phyloP scores from a whole-genome alignment of 176 grass and related monocot genomes.

The Tuctoria greenei region DNA sequence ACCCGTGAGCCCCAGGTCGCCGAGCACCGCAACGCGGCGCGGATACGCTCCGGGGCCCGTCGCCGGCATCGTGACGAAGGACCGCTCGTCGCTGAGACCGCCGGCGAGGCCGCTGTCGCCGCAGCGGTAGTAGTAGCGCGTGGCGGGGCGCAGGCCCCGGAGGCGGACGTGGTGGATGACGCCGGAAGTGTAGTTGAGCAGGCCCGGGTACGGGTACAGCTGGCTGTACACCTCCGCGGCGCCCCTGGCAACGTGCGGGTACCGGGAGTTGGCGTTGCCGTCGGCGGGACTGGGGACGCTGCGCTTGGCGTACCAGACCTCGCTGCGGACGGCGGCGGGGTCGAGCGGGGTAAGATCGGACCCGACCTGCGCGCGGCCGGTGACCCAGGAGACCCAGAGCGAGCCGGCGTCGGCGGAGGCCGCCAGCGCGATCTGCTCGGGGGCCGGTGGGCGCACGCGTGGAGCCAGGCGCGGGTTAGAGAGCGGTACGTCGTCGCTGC shows the following conservation, averaged over 20 bases:
- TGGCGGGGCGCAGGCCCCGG: conserved; percentile 44
- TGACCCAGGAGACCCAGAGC: conserved; percentile 88
- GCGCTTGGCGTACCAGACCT: conserved; percentile 65
- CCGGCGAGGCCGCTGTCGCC: conserved; percentile 57
- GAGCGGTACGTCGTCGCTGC: conserved; percentile 76
- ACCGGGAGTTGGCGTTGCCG: no score
- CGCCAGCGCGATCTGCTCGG: conserved; percentile 83
- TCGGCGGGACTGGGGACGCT: not conserved
- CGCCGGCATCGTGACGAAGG: conserved; percentile 66
- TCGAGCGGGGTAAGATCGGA: conserved; percentile 49
- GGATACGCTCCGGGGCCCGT: conserved; percentile 41
- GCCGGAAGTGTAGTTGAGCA: conserved; percentile 87
- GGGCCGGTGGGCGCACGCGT: conserved; percentile 48
- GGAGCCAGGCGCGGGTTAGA: conserved; percentile 52
- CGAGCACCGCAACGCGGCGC: conserved; percentile 62
- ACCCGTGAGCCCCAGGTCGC: conserved; percentile 80
- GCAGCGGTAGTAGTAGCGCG: conserved; percentile 82
- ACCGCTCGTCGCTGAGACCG: conserved; percentile 54
- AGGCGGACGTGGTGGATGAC: conserved; percentile 84
- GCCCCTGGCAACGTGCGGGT: conserved; percentile 43
- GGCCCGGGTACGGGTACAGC: conserved; percentile 75
- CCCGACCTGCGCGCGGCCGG: conserved; percentile 26
- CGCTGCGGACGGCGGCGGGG: conserved; percentile 52
- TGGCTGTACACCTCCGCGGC: conserved; percentile 79
- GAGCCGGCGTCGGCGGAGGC: conserved; percentile 53